phyloP scores from a whole-genome alignment of 179 eudicot species.

The Pouteria campechiana region DNA sequence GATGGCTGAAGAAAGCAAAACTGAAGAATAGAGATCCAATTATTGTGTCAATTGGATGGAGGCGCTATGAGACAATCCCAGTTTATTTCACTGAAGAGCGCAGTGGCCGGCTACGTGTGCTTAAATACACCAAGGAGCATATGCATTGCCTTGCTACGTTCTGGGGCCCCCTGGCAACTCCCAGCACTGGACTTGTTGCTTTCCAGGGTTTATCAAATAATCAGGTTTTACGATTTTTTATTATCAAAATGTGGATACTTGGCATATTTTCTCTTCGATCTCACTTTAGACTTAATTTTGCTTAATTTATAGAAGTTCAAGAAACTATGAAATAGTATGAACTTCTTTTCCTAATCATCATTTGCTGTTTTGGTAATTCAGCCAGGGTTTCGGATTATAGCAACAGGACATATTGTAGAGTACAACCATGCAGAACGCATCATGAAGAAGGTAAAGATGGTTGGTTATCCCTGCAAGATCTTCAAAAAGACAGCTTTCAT shows the following conservation, averaged over 20 bases:
- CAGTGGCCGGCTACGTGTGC: conserved; percentile 85
- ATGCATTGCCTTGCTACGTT: conserved; percentile 99
- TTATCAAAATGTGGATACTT: not conserved
- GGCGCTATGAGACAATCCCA: conserved; percentile 88
- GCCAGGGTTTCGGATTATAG: conserved; percentile 85
- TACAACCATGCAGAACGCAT: conserved; percentile 77
- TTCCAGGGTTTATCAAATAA: conserved; percentile 67
- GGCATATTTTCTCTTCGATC: not conserved
- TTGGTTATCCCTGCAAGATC: conserved; percentile 82
- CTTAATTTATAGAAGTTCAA: not conserved
- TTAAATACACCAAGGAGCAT: conserved; percentile 95
- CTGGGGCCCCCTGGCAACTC: conserved; percentile 98
- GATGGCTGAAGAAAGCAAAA: conserved; percentile 98
- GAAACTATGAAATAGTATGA: not conserved
- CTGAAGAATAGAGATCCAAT: conserved; percentile 88
- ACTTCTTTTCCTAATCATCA: not conserved
- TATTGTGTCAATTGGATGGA: conserved; percentile 90
- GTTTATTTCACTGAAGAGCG: conserved; percentile 83
- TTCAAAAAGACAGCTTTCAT: conserved; percentile 92
- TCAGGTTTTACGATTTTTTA: conserved; percentile 78
- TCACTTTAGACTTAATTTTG: not conserved
- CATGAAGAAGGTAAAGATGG: conserved; percentile 87
- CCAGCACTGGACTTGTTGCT: conserved; percentile 83
- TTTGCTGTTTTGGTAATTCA: conserved; percentile 9
- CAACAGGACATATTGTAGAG: conserved; percentile 74